Evolutionary conservation across 75 land plant genomes (phyloP), one percentile per base, ranked within the genome.

Genomic region (Chamaecyparis obtusa): DNA sequence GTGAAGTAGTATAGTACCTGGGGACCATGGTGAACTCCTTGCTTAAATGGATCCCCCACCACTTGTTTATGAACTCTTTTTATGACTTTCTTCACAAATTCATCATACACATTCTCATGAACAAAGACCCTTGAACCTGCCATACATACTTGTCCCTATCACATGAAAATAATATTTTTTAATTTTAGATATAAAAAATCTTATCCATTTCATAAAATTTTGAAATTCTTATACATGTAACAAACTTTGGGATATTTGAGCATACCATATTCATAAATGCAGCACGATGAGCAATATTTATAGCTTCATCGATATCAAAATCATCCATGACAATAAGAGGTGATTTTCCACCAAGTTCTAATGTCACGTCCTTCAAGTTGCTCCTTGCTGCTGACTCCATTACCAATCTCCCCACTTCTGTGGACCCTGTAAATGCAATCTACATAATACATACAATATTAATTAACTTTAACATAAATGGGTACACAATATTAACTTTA

Each of bases 291-390:
- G 91, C 91, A 16, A 90, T 57, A 8, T 88, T 85, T 11, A 90
- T 89, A 14, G 91, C 91, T 32, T 72, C 80, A 27, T 90, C 91
- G 13, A 90, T 39, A 64, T 90, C 89, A 8, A 89, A 89, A 54
- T 90, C 91, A 3, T 90, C 84, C 37, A 84, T 67, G 33, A 90
- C 67, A 15, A 90, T 85, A 6, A 90, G 54, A 56, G 91, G 91
- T 5, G 91, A 90, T 72, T 90, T 90, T 14, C 91, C 91, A 27
- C 91, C 91, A 17, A 90, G 90, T 30, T 90, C 91, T 24, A 90
- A 87, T 21, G 86, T 90, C 32, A 90, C 91, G 24, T 86, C 37
- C 79, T 90, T 90, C 75, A 90, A 81, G 83, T 90, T 90, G 83
- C 91, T 90, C 75, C 79, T 85, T 1, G 87, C 91, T 2, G 91